Conservation (phyloP, 1,284 basidiomycete genomes). For the Microstroma glucosiphilum region DNA sequence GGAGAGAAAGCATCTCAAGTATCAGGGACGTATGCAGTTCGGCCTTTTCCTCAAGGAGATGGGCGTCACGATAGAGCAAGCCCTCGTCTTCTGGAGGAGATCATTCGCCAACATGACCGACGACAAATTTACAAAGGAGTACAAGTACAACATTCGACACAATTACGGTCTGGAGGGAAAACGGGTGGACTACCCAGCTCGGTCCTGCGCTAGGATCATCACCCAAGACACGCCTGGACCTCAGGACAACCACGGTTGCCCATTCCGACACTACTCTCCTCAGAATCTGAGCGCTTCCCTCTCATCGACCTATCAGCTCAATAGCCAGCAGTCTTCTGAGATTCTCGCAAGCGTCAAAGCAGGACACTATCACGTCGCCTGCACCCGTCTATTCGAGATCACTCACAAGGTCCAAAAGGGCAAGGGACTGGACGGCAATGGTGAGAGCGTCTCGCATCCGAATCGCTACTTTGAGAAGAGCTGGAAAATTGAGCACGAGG, state of each 20-base stretch:
- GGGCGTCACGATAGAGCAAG: constrained; percentile 90
- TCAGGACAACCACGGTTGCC: constrained; percentile 80
- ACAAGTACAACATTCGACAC: constrained; percentile 96
- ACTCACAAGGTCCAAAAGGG: constrained; percentile 88
- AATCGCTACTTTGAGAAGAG: constrained; percentile 66
- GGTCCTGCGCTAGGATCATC: constrained; percentile 87
- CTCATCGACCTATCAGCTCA: constrained; percentile 65
- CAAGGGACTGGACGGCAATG: constrained; percentile 70
- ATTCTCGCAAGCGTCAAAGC: constrained; percentile 75
- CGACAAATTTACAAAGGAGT: constrained; percentile 96
- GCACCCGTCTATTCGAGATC: constrained; percentile 92
- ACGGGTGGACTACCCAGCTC: constrained; percentile 87
- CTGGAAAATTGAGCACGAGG: constrained; percentile 47
- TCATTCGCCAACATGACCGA: constrained; percentile 70
- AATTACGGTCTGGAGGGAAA: constrained; percentile 90
- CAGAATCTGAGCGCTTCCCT: constrained; percentile 78
- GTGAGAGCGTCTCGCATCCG: constrained; percentile 88
- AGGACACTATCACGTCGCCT: constrained; percentile 87
- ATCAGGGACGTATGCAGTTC: constrained; percentile 85
- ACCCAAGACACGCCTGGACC: constrained; percentile 68
- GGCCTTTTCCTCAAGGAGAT: constrained; percentile 84
- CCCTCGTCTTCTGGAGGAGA: constrained; percentile 85
- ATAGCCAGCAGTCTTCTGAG: constrained; percentile 72
- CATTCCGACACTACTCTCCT: constrained; percentile 81
- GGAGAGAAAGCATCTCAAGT: constrained; percentile 79